Conservation (phyloP, 2,329 filamentous ascomycete species). For the Pseudogymnoascus verrucosus region DNA sequence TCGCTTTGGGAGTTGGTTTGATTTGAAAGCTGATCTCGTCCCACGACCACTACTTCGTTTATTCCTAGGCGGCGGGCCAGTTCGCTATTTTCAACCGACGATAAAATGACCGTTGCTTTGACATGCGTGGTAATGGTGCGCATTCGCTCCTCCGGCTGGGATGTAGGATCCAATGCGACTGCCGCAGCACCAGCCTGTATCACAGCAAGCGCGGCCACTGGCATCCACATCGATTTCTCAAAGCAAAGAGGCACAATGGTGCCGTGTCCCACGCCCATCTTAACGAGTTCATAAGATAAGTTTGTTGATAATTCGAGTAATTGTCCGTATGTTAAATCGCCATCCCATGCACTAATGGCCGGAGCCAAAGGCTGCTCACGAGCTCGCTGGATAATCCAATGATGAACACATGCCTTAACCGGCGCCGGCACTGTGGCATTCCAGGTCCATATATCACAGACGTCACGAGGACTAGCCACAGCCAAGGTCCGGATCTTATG, state of each 20-base stretch:
- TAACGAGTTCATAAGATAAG: conserved; percentile 3
- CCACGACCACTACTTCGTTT: background rate
- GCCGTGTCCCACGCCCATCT: conserved; percentile 1
- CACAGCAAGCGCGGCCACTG: conserved; percentile 25
- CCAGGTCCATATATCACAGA: background rate
- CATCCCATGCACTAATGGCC: conserved; percentile 9
- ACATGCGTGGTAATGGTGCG: background rate
- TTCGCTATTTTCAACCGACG: background rate
- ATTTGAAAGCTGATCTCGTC: background rate
- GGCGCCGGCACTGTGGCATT: background rate
- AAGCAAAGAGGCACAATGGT: conserved; percentile 23
- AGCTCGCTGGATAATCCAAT: conserved; percentile 7
- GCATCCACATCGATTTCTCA: conserved; percentile 25
- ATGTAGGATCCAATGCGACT: conserved; percentile 26
- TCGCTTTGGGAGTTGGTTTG: background rate
- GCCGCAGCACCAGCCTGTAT: conserved; percentile 25
- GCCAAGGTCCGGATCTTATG: background rate
- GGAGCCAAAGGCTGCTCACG: conserved; percentile 7
- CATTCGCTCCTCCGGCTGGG: conserved; percentile 21
- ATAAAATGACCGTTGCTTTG: background rate
- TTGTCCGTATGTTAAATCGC: conserved; percentile 10
- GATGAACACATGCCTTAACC: conserved; percentile 5
- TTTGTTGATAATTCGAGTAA: conserved; percentile 1
- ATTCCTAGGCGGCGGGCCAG: background rate
- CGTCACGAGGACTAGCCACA: background rate